Conservation (phyloP, 768 basidiomycete genomes). For the Kwoniella sp. region DNA sequence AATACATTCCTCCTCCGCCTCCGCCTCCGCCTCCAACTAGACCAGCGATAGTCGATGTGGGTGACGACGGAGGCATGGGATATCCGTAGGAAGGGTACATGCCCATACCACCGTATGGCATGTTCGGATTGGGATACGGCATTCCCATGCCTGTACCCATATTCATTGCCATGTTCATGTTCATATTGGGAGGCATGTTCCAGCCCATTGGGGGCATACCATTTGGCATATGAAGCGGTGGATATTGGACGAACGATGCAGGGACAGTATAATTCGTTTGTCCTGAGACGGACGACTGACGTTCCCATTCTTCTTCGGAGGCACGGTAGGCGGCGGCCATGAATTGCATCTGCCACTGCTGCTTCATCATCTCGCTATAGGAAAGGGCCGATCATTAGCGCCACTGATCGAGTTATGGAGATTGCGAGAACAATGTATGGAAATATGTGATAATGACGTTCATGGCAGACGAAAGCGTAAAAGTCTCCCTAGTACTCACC, state of each 20-base stretch:
- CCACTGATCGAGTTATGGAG: too few relatives aligned
- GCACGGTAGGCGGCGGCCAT: constrained; percentile 47
- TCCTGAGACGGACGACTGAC: constrained; percentile 22
- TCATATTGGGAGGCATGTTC: not conserved
- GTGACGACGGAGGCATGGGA: constrained; percentile 6
- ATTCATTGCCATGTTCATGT: constrained; percentile 14
- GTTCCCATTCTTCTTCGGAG: constrained; percentile 50
- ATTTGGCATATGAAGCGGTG: constrained; percentile 1
- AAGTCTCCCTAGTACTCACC: constrained; percentile 17
- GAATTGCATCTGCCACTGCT: constrained; percentile 46
- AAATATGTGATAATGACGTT: too few relatives aligned
- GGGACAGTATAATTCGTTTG: constrained; percentile 19
- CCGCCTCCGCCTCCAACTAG: constrained; percentile 1
- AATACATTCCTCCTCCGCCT: constrained; percentile 25
- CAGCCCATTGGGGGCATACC: constrained; percentile 10
- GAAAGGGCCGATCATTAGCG: too few relatives aligned
- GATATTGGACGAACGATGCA: constrained; percentile 15
- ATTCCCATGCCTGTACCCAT: not conserved
- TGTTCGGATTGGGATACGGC: constrained; percentile 6
- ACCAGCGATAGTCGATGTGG: not conserved
- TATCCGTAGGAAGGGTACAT: constrained; percentile 8
- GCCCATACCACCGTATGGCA: constrained; percentile 1
- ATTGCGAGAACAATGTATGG: too few relatives aligned
- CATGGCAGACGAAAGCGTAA: too few relatives aligned
- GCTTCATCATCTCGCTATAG: constrained; percentile 40